Evolutionary conservation across 2,329 filamentous ascomycete genomes (phyloP).

Genomic region (Fusarium concolor): DNA sequence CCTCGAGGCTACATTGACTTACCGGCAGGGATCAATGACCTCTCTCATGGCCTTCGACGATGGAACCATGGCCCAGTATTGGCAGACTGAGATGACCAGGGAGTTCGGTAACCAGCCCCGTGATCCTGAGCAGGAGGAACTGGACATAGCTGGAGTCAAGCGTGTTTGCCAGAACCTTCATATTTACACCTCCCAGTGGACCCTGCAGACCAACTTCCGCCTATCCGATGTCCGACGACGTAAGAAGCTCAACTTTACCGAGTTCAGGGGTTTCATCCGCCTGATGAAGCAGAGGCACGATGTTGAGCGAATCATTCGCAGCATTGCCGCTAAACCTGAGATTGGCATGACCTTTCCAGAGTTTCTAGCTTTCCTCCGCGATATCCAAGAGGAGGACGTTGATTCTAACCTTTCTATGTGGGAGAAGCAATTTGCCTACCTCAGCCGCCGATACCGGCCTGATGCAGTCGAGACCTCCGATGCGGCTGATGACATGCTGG

Average conservation of each 20-base stretch:
- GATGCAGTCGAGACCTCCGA: conserved; percentile 59
- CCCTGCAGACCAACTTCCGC: conserved; percentile 78
- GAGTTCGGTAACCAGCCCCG: conserved; percentile 66
- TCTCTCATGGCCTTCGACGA: conserved; percentile 88
- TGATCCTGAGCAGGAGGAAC: conserved; percentile 70
- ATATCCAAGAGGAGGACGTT: conserved; percentile 81
- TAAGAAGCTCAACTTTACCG: conserved; percentile 77
- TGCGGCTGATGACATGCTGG: conserved; percentile 49
- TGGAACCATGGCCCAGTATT: conserved; percentile 83
- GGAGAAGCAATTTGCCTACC: conserved; percentile 77
- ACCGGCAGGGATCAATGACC: conserved; percentile 89
- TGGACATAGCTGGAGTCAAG: conserved; percentile 83
- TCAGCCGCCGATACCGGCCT: conserved; percentile 68
- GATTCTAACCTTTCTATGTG: conserved; percentile 73
- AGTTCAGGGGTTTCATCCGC: conserved; percentile 86
- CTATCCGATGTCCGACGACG: conserved; percentile 73
- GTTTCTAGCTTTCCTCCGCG: conserved; percentile 80
- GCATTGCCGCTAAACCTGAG: conserved; percentile 67
- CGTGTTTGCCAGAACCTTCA: conserved; percentile 89
- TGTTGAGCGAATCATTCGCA: conserved; percentile 77
- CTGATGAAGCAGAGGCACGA: conserved; percentile 87
- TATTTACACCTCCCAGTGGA: conserved; percentile 85
- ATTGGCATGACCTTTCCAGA: conserved; percentile 77
- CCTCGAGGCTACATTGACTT: conserved; percentile 83
- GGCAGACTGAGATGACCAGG: conserved; percentile 84